These are phyloP conservation scores for Solanum tarapatanum DNA, from an alignment of 257 asterid genomes.

Conservation along the genomic window DNA sequence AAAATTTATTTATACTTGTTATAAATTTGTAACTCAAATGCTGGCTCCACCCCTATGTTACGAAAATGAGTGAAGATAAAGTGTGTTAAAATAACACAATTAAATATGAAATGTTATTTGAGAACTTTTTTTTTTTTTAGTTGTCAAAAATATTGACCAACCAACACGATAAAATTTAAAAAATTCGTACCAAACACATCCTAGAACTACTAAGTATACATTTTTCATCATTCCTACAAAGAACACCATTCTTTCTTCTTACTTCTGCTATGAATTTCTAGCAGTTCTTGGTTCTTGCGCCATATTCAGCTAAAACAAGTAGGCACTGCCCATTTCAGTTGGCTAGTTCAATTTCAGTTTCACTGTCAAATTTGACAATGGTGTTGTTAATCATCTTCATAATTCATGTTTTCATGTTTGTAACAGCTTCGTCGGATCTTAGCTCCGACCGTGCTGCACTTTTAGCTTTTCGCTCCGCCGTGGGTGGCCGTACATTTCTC, in stretches of 20 bases:
- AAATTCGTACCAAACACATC: background rate
- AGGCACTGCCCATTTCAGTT: background rate
- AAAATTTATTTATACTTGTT: no score
- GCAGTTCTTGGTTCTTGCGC: background rate
- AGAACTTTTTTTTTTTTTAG: no score
- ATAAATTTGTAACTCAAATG: no score
- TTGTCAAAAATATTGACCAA: no score
- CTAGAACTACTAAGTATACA: background rate
- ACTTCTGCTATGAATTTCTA: background rate
- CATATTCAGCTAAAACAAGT: background rate
- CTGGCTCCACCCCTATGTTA: no score
- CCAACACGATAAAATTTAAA: background rate
- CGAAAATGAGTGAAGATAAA: no score
- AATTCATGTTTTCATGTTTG: conserved; percentile 9
- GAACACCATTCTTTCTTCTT: background rate
- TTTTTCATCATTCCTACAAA: background rate
- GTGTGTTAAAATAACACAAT: no score
- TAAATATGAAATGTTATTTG: no score
- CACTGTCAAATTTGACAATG: background rate
- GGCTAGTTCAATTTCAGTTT: background rate
- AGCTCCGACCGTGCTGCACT: conserved; percentile 52
- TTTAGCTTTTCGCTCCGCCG: conserved; percentile 51
- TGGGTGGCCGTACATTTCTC: conserved; percentile 51
- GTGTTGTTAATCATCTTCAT: conserved; percentile 11
- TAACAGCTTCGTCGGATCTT: conserved; percentile 29